Conservation (phyloP, 1,139 yeast species). For the Diutina mesorugosa region DNA sequence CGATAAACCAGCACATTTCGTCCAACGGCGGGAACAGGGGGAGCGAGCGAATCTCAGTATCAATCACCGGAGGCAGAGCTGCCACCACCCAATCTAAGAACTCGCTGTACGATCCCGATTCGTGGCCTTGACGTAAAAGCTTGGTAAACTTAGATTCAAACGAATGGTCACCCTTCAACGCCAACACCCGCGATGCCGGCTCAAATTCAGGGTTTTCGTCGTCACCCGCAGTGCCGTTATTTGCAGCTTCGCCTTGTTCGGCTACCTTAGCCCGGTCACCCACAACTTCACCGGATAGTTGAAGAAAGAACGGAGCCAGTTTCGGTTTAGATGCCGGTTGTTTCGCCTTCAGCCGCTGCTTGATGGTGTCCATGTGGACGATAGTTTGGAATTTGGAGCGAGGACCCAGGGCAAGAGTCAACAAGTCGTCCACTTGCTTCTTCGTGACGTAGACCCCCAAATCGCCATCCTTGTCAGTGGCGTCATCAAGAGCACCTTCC, state of each 20-base stretch:
- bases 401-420: slow-evolving; percentile 70
- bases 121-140: slow-evolving; percentile 41
- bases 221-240: slow-evolving; percentile 2
- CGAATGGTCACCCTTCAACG: slow-evolving; percentile 13
- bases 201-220: slow-evolving; percentile 9
- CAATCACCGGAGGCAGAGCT: slow-evolving; percentile 70
- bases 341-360: slow-evolving; percentile 75
- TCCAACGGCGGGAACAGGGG: slow-evolving; percentile 47
- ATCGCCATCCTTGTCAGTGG: slow-evolving; percentile 12
- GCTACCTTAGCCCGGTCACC: slow-evolving; percentile 61
- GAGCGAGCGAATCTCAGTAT: slow-evolving; percentile 76
- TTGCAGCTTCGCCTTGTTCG: slow-evolving; percentile 14
- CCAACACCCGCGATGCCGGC: slow-evolving; percentile 17
- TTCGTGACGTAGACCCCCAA: slow-evolving; percentile 37
- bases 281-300: slow-evolving; percentile 47
- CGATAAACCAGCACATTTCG: slow-evolving; percentile 55
- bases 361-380: slow-evolving; percentile 71
- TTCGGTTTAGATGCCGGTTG: slow-evolving; percentile 85
- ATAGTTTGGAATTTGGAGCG: slow-evolving; percentile 69
- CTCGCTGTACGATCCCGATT: slow-evolving; percentile 22
- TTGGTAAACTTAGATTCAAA: slow-evolving; percentile 72
- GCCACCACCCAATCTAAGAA: slow-evolving; percentile 46
- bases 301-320: slow-evolving; percentile 71
- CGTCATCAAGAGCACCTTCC: slow-evolving; percentile 61
- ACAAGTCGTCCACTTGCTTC: slow-evolving; percentile 53